Conservation (phyloP, 805 yeast species). For the Candida odintsovae region DNA sequence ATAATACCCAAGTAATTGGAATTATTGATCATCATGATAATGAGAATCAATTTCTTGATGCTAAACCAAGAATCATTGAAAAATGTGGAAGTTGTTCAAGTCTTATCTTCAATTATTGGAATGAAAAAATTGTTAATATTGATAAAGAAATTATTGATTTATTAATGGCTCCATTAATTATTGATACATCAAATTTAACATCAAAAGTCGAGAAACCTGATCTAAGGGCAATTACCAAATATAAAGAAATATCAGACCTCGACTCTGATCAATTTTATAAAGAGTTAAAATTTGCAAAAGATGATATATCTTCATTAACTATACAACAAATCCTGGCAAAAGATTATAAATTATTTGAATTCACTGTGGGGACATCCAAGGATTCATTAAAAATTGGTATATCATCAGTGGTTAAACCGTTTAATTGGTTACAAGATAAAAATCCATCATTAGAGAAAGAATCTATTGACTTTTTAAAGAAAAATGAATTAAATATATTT, state of each 20-base stretch:
- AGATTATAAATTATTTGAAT: conserved; percentile 74
- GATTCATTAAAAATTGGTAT: conserved; percentile 52
- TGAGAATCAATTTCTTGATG: conserved; percentile 41
- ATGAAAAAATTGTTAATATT: conserved; percentile 13
- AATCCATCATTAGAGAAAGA: conserved; percentile 22
- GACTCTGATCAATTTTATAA: conserved; percentile 24
- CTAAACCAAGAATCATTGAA: conserved; percentile 56
- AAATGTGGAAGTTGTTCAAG: conserved; percentile 76
- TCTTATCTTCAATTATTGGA: conserved; percentile 63
- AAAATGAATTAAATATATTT: conserved; percentile 19
- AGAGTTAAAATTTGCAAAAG: conserved; percentile 44
- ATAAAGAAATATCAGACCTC: conserved; percentile 22
- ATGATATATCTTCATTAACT: conserved; percentile 55
- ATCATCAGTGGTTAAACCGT: conserved; percentile 63
- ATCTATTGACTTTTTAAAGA: conserved; percentile 26
- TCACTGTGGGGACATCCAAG: conserved; percentile 25
- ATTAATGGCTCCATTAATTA: conserved; percentile 59
- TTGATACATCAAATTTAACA: conserved; percentile 70
- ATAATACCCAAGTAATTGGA: conserved; percentile 35
- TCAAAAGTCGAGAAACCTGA: conserved; percentile 62
- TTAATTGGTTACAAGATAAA: conserved; percentile 34
- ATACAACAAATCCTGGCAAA: conserved; percentile 62
- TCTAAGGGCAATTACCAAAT: conserved; percentile 33
- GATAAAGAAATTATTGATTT: conserved; percentile 27
- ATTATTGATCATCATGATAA: conserved; percentile 91